Evolutionary conservation across 2,329 filamentous ascomycete genomes (phyloP), one percentile per base, ranked within the genome.

Genomic region (Leptographium wingfieldii): DNA sequence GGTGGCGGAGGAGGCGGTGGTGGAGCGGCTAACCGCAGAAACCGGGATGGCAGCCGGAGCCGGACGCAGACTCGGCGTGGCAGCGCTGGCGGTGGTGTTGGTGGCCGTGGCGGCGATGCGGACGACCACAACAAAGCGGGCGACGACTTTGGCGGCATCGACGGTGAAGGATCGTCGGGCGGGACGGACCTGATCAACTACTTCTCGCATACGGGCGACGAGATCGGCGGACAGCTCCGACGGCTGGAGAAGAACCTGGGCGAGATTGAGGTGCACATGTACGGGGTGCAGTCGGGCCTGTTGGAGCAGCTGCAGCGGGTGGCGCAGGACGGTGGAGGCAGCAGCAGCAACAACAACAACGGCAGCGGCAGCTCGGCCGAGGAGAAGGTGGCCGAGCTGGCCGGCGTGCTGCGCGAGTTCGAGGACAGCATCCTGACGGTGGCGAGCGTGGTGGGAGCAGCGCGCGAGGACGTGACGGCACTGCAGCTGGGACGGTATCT

Each of bases 201-300:
- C 69, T 87, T 87, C 68, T 84, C 81, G 14, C 76, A 75, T 60
- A 79, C 83, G 25, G 77, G 82, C 1, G 82, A 85, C 63, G 83
- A 85, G 64, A 83, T 87, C 76, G 73, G 76, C 19, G 70, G 74
- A 22, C 81, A 82, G 58, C 76, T 86, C 59, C 74, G 75, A 51
- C 77, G 73, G 62, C 85, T 85, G 66, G 78, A 80, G 66, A 73
- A 73, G 54, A 83, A 82, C 63, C 71, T 87, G 59, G 75, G 76
- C 59, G 83, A 87, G 68, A 85, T 87, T 58, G 84, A 87, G 71
- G 76, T 78, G 63, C 84, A 86, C 67, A 74, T 87, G 63, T 77
- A 83, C 62, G 80, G 81, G 10, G 78, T 87, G n/a, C 83, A 86
- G 69, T 75, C 77, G 16, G 80, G 76, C 43, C 74, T 85, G 61